phyloP scores from a whole-genome alignment of 148 eudicot species.

The Rhododendron ovatum region DNA sequence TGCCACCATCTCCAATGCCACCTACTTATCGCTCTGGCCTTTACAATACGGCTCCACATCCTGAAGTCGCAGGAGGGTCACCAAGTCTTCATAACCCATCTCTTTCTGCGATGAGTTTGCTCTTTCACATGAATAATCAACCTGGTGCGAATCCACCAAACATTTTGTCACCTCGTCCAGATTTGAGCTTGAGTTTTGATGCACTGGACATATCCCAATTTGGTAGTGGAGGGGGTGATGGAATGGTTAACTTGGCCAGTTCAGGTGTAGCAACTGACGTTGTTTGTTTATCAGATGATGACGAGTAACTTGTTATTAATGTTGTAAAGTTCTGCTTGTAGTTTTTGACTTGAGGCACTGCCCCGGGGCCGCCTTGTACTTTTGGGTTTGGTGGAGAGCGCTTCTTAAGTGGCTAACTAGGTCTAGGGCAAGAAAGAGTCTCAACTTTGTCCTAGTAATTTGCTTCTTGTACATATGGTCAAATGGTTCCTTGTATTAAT shows the following conservation, averaged over 20 bases:
- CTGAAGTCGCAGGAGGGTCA: slow-evolving; percentile 10
- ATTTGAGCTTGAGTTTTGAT: slow-evolving; percentile 6
- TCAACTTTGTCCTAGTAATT: background rate
- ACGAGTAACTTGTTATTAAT: slow-evolving; percentile 29
- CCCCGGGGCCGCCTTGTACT: background rate
- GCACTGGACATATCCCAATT: slow-evolving; percentile 22
- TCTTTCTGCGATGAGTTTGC: slow-evolving; percentile 23
- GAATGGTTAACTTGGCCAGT: slow-evolving; percentile 5
- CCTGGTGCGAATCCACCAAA: slow-evolving; percentile 4
- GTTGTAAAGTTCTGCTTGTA: background rate
- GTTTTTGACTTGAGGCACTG: background rate
- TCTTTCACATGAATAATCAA: slow-evolving; percentile 21
- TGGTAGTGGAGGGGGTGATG: slow-evolving; percentile 22
- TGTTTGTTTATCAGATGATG: slow-evolving; percentile 56
- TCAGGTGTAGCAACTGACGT: slow-evolving; percentile 17
- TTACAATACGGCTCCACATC: slow-evolving; percentile 11
- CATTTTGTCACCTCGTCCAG: slow-evolving; percentile 14
- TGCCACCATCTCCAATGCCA: background rate
- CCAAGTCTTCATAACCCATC: slow-evolving; percentile 6
- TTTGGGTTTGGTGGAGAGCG: background rate
- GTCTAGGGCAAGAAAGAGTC: background rate
- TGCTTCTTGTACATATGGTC: background rate
- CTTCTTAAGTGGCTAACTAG: background rate
- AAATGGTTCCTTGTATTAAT: background rate
- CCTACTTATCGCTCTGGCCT: background rate